These are phyloP conservation scores for Neopestalotiopsis rosae DNA, from an alignment of 2,329 filamentous ascomycete genomes.

Conservation along the genomic window DNA sequence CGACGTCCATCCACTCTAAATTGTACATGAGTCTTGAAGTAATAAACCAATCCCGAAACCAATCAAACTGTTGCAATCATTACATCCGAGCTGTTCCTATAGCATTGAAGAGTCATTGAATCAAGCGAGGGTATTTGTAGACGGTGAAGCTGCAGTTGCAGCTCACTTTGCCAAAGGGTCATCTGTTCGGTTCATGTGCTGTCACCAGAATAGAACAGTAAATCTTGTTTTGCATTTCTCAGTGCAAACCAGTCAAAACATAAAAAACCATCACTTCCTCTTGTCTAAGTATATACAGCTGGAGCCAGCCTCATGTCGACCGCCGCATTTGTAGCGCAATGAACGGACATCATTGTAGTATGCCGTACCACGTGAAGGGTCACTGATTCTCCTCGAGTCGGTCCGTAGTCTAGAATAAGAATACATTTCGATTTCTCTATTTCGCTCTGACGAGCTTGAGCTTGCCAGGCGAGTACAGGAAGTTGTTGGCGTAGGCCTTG, in stretches of 20 bases:
- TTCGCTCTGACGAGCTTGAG: conserved; percentile 87
- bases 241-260: neutral
- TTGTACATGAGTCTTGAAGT: neutral
- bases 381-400: neutral
- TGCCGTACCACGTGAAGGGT: neutral
- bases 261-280: neutral
- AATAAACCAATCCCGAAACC: neutral
- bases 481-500: conserved; percentile 98
- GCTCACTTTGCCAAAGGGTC: too few relatives aligned
- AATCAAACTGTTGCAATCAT: neutral
- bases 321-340: neutral
- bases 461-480: conserved; percentile 83
- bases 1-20: neutral
- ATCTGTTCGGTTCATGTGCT: neutral
- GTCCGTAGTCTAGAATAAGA: neutral
- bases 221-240: neutral
- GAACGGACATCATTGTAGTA: neutral
- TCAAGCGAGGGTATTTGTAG: too few relatives aligned
- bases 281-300: neutral
- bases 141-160: too few relatives aligned
- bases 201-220: neutral
- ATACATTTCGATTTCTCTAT: conserved; percentile 44
- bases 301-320: neutral
- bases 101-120: too few relatives aligned
- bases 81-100: neutral